phyloP scores from a whole-genome alignment of 768 basidiomycete genomes.

The Amanita exitialis region DNA sequence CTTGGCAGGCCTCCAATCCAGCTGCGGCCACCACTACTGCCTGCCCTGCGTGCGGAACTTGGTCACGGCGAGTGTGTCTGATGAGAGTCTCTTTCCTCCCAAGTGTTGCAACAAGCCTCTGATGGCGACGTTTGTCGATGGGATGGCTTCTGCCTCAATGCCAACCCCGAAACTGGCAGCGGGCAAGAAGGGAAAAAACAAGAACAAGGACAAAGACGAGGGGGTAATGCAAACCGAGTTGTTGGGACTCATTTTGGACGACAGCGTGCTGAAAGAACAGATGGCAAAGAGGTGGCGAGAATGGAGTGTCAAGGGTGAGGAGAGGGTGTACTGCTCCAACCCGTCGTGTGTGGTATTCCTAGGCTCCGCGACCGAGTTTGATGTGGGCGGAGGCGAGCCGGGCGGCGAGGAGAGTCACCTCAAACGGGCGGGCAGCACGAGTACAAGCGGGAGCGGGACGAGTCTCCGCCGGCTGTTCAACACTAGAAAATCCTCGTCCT shows the following conservation, averaged over 20 bases:
- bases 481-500: background rate
- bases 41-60: conserved; percentile 29
- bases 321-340: conserved; percentile 15
- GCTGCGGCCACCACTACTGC: conserved; percentile 41
- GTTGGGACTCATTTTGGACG: background rate
- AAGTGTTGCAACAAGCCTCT: conserved; percentile 30
- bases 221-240: background rate
- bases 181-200: too few relatives aligned
- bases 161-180: too few relatives aligned
- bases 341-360: conserved; percentile 18
- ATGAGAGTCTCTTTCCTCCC: conserved; percentile 43
- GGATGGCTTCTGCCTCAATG: background rate
- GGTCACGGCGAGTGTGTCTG: conserved; percentile 29
- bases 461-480: conserved; percentile 4
- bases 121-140: background rate
- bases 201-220: background rate
- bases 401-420: background rate
- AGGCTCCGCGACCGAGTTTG: background rate
- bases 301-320: background rate
- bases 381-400: conserved; percentile 3
- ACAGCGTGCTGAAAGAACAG: background rate
- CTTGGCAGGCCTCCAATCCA: conserved; percentile 21
- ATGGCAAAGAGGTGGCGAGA: conserved; percentile 1
- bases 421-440: background rate
- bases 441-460: background rate